Evolutionary conservation across 257 asterid genomes (phyloP), one percentile per base, ranked within the genome.

Genomic region (Echium plantagineum): DNA sequence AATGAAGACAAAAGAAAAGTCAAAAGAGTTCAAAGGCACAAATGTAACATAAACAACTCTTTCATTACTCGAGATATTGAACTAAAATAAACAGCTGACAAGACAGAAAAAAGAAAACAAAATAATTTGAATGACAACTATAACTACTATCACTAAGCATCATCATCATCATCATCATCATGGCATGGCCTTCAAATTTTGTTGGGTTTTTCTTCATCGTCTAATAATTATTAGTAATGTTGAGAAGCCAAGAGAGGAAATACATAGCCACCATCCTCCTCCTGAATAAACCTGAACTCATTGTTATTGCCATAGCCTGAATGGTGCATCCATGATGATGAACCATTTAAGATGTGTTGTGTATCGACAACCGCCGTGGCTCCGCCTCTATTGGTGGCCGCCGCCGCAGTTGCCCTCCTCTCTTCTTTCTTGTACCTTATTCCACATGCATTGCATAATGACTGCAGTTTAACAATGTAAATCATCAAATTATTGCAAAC

Each of bases 361-460:
- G 77, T 17, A 57, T 77, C 94, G 26, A 68, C 59, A n/a, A 15
- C 63, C 18, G 58, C 61, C 15, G 19, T 38, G 59, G 46, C 58
- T 74, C 68, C 75, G n/a, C 72, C 72, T 42, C 70, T 67, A 55
- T 58, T 68, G 13, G 78, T 57, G 62, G 94, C 82, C 2, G 86
- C 81, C 16, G 95, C 97, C 4, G 96, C 96, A 38, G 84, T 67
- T 12, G 97, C 99, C 63, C 99, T 80, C 67, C 96, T 83, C 68
- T 93, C 96, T 66, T 93, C 99, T 69, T 93, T 93, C 84, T 89
- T 93, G 87, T 71, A 89, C 28, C 99, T 85, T 52, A 89, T 93
- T 32, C 99, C 99, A 62, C 99, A 93, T 17, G 99, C 97, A 70
- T 93, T 93, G 83, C 99, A 93, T 2, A 93, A 74, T 3, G 99